phyloP scores from a whole-genome alignment of 495 filamentous ascomycete genomes.

The Podospora pseudopauciseta region DNA sequence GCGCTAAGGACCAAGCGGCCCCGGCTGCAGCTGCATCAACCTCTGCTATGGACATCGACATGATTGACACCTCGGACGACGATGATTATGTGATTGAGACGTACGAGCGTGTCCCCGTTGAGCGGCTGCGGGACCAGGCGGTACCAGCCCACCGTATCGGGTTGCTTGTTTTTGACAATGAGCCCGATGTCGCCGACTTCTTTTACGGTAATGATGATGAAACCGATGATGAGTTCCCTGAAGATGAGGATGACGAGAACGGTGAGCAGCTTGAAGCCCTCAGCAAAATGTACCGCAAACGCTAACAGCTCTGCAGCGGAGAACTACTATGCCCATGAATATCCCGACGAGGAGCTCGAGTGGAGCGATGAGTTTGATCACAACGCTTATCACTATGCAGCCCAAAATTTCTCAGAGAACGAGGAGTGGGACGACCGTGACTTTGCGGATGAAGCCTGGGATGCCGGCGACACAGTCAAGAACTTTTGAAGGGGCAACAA shows the following conservation, averaged over 20 bases:
- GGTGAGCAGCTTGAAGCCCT: constrained; percentile 31
- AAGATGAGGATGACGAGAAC: constrained; percentile 55
- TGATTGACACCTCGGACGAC: constrained; percentile 40
- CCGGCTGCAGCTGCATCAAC: not conserved
- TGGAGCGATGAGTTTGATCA: constrained; percentile 50
- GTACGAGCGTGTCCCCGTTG: constrained; percentile 50
- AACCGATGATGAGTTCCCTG: constrained; percentile 6
- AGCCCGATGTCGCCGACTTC: constrained; percentile 46
- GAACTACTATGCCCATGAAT: constrained; percentile 53
- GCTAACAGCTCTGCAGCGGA: constrained; percentile 39
- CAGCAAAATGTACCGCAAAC: not conserved
- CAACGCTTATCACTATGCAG: constrained; percentile 45
- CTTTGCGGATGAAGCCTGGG: constrained; percentile 25
- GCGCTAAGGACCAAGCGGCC: constrained; percentile 6
- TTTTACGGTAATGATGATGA: constrained; percentile 40
- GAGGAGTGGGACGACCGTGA: constrained; percentile 39
- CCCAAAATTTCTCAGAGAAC: constrained; percentile 43
- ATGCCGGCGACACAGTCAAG: constrained; percentile 2
- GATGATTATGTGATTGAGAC: constrained; percentile 52
- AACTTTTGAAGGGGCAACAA: not conserved
- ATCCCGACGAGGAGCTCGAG: constrained; percentile 55
- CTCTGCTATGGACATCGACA: constrained; percentile 24
- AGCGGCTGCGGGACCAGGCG: constrained; percentile 37
- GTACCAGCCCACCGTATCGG: constrained; percentile 42
- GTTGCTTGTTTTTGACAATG: constrained; percentile 49